Percentiles rank a stretch among this genome's conserved stretches.
These are phyloP conservation scores for Halophytophthora polymorphica DNA, from an alignment of 352 stramenopile species.

Conservation along the genomic window DNA sequence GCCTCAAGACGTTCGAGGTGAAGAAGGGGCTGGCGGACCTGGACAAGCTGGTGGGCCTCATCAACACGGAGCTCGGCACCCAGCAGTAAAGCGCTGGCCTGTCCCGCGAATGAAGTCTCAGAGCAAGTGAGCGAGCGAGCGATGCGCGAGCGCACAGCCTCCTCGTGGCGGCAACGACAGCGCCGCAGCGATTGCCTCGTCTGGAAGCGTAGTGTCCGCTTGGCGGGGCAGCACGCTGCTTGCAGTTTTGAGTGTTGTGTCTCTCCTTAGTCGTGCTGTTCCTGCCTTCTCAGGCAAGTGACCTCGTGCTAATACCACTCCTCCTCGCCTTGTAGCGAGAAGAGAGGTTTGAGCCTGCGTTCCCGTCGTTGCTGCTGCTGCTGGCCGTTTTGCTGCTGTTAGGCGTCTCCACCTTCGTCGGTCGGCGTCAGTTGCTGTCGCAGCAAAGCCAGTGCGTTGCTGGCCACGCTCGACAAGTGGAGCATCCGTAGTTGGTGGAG, in stretches of 20 bases:
- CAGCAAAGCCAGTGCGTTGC: constrained; percentile 15
- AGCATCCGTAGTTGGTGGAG: constrained; percentile 19
- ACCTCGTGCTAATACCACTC: no score
- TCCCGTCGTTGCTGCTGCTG: constrained; percentile 4
- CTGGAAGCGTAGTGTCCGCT: no score
- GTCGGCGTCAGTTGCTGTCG: constrained; percentile 13
- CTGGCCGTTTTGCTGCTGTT: constrained; percentile 1
- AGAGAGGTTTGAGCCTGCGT: constrained; percentile 9
- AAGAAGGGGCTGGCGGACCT: constrained; percentile 84
- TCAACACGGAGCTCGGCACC: constrained; percentile 57
- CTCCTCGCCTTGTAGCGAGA: no score
- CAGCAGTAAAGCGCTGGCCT: no score
- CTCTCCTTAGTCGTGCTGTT: no score
- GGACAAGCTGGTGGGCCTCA: constrained; percentile 68
- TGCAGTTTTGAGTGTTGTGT: no score
- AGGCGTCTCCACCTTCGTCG: constrained; percentile 9
- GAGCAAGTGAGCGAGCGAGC: neutral
- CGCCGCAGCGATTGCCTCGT: no score
- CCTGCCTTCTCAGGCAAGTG: no score
- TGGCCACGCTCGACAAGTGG: constrained; percentile 18
- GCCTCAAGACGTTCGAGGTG: constrained; percentile 79
- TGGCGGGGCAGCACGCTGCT: constrained; percentile 6
- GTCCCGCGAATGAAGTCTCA: no score
- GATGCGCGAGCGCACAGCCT: no score
- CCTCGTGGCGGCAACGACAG: no score